phyloP scores from a whole-genome alignment of 2,329 filamentous ascomycete species.

The Clarireedia sp. region DNA sequence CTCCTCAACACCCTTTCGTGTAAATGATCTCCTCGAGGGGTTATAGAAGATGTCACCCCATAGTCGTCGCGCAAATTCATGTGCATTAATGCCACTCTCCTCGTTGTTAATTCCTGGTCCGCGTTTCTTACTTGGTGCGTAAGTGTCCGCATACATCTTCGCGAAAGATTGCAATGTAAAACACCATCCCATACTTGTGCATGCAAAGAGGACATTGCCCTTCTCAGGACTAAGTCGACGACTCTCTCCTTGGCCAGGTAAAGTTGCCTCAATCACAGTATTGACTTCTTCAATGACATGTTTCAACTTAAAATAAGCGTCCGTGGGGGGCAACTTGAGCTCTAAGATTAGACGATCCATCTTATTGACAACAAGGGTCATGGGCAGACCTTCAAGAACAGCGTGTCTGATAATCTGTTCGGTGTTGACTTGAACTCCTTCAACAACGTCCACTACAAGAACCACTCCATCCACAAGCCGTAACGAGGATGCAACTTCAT shows the following conservation, averaged over 20 bases:
- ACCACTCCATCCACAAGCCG: slow-evolving; percentile 87
- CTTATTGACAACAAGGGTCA: slow-evolving; percentile 93
- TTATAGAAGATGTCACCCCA: slow-evolving; percentile 99
- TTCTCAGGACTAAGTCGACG: slow-evolving; percentile 87
- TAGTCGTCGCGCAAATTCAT: slow-evolving; percentile 75
- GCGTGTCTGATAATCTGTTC: slow-evolving; percentile 97
- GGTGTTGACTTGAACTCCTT: slow-evolving; percentile 97
- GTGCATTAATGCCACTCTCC: slow-evolving; percentile 54
- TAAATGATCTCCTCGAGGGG: slow-evolving; percentile 81
- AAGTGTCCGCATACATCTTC: slow-evolving; percentile 90
- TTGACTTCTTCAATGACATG: slow-evolving; percentile 99
- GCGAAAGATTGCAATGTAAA: slow-evolving; percentile 92
- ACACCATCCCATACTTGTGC: slow-evolving; percentile 90
- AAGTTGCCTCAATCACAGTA: slow-evolving; percentile 80
- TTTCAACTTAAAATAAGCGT: slow-evolving; percentile 98
- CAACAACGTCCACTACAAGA: slow-evolving; percentile 89
- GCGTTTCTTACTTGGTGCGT: slow-evolving; percentile 36
- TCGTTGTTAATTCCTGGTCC: slow-evolving; percentile 33
- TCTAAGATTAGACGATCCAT: slow-evolving; percentile 93
- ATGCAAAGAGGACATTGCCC: slow-evolving; percentile 96
- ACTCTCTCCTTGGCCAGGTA: slow-evolving; percentile 71
- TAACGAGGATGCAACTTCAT: slow-evolving; percentile 85
- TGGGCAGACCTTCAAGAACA: slow-evolving; percentile 77
- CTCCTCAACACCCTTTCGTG: slow-evolving; percentile 76
- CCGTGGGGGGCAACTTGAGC: slow-evolving; percentile 84